Evolutionary conservation across 371 early-diverging fungal species (phyloP), one percentile per base, ranked within the genome.

Genomic region (Mucor indicus): DNA sequence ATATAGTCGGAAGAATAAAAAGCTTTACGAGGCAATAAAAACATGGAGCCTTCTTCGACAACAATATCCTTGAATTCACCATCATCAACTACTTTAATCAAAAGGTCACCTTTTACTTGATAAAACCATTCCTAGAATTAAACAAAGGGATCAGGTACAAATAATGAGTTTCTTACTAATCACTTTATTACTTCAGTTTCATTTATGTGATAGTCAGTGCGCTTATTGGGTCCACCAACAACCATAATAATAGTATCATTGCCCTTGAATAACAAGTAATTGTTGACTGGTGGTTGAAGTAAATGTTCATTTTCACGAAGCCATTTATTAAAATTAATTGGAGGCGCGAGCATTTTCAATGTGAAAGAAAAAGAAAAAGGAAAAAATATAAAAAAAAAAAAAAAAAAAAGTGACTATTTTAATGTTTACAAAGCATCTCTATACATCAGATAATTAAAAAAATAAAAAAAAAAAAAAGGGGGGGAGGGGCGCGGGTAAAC

Each of bases 201-300:
- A 72, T 98, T 95, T 44, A 95, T 67, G 53, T 98, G 98, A 72
- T 92, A 98, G 71, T 98, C 98, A 12, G 93, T 93, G 17, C 92
- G 76, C 24, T 81, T 72, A 54, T 90, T 90, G 13, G 92, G 92
- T 1, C 90, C 90, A 10, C 93, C 93, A 1, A 93, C 91, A 7
- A 81, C 82, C 92, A 91, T 91, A 44, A 96, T 82, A 47, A 85
- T 86, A 49, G 91, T 93, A 67, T 95, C 93, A 1, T 67, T 53
- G 17, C 90, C 90, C 30, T 80, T 80, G 54, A 85, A 92, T 27
- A 98, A 60, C 44, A 92, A 79, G 59, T 77, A 91, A 77, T 98
- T 98, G 79, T 90, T 90, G 37, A 98, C 95, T 4, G 98, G 98
- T 24, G 98, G 98, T 59, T 89, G 78, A 38, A 98, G 82, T 51